Conservation (phyloP, 2,329 filamentous ascomycete species). For the Dactylellina cionopaga region DNA sequence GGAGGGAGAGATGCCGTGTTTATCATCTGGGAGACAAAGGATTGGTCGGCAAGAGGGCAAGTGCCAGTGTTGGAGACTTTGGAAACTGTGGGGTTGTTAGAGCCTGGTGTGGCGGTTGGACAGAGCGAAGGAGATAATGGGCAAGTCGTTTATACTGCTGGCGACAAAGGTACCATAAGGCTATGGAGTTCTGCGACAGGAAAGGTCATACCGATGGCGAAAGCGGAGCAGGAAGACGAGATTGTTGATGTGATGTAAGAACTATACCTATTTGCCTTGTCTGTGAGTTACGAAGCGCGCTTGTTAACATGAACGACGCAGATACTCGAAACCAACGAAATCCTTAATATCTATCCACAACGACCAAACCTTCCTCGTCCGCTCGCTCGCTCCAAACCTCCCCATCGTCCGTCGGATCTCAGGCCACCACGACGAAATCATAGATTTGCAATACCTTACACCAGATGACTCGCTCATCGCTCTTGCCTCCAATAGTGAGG, state of each 20-base stretch:
- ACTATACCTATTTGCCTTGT: neutral
- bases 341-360: conserved; percentile 80
- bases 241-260: conserved; percentile 75
- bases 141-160: conserved; percentile 73
- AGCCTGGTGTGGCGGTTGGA: conserved; percentile 72
- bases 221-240: conserved; percentile 69
- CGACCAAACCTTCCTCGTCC: conserved; percentile 86
- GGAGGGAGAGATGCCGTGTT: conserved; percentile 92
- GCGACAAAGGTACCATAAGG: conserved; percentile 81
- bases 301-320: conserved; percentile 25
- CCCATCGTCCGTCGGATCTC: conserved; percentile 80
- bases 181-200: conserved; percentile 84
- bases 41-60: conserved; percentile 83
- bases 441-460: conserved; percentile 88
- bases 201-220: conserved; percentile 76
- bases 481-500: conserved; percentile 93
- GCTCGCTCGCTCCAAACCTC: conserved; percentile 71
- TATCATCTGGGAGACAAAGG: conserved; percentile 86
- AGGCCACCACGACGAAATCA: conserved; percentile 96
- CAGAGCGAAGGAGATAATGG: conserved; percentile 35
- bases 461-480: conserved; percentile 83
- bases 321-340: conserved; percentile 61
- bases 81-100: conserved; percentile 83
- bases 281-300: neutral
- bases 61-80: conserved; percentile 86